Percentiles rank a stretch among this genome's conserved stretches.
Conservation (phyloP, 1,139 yeast genomes). For the Zygoascus meyerae region DNA sequence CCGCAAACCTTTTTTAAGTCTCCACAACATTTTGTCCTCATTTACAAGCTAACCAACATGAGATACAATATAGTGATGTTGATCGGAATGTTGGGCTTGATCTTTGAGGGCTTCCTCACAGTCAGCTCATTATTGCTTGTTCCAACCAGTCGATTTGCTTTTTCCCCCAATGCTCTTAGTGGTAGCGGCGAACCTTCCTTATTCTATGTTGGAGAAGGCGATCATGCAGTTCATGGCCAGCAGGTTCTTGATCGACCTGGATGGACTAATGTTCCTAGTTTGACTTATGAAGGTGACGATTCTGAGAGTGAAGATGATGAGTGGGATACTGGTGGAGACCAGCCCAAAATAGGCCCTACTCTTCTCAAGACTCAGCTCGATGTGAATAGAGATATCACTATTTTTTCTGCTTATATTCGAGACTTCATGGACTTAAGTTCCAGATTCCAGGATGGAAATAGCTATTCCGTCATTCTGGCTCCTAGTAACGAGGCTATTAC, state of each 20-base stretch:
- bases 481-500: slow-evolving; percentile 33
- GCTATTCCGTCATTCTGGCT: slow-evolving; percentile 32
- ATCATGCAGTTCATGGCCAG: slow-evolving; percentile 1
- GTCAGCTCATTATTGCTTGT: slow-evolving; percentile 3
- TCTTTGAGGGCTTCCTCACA: slow-evolving; percentile 6
- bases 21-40: background rate
- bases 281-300: slow-evolving; percentile 2
- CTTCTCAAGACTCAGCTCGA: slow-evolving; percentile 33
- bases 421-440: slow-evolving; percentile 25
- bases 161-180: slow-evolving; percentile 1
- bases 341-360: slow-evolving; percentile 30
- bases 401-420: slow-evolving; percentile 32
- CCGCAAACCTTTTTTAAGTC: background rate
- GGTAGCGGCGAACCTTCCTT: slow-evolving; percentile 12
- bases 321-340: slow-evolving; percentile 25
- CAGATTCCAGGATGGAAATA: slow-evolving; percentile 27
- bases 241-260: slow-evolving; percentile 1
- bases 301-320: slow-evolving; percentile 8
- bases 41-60: background rate
- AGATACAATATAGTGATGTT: slow-evolving; percentile 1
- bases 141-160: slow-evolving; percentile 8
- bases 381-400: slow-evolving; percentile 29
- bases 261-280: slow-evolving; percentile 3
- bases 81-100: slow-evolving; percentile 4
- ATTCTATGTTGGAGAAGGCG: slow-evolving; percentile 17